A percentile compares a stretch with the other conserved stretches of the same genome.
These are phyloP conservation scores for Thielaviopsis punctulata DNA, from an alignment of 2,329 filamentous ascomycete species.

Conservation along the genomic window DNA sequence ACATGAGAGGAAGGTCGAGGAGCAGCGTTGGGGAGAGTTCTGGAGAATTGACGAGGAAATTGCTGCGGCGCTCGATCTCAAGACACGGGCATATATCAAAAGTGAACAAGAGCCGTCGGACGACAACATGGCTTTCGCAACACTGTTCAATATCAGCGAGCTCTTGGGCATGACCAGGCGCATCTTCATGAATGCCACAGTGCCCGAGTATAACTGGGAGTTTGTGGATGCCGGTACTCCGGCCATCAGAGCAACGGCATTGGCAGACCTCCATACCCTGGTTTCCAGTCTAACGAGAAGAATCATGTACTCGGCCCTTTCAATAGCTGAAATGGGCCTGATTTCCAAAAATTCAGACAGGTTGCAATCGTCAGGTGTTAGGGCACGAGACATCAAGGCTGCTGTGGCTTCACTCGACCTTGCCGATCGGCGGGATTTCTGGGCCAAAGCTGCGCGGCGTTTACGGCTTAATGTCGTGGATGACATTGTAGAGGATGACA, in stretches of 20 bases:
- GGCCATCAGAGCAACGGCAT: slow-evolving; percentile 54
- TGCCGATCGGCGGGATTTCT: slow-evolving; percentile 24
- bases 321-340: slow-evolving; percentile 52
- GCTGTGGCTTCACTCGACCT: slow-evolving; percentile 32
- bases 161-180: slow-evolving; percentile 48
- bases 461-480: slow-evolving; percentile 31
- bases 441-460: slow-evolving; percentile 31
- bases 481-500: slow-evolving; percentile 13
- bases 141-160: slow-evolving; percentile 38
- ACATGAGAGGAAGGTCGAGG: slow-evolving; percentile 43
- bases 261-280: slow-evolving; percentile 60
- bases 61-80: slow-evolving; percentile 18
- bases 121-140: slow-evolving; percentile 28
- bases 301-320: slow-evolving; percentile 51
- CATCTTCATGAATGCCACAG: slow-evolving; percentile 58
- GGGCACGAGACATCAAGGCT: slow-evolving; percentile 28
- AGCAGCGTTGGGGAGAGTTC: slow-evolving; percentile 38
- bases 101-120: slow-evolving; percentile 10
- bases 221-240: slow-evolving; percentile 42
- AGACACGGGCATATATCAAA: slow-evolving; percentile 5
- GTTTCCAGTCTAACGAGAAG: slow-evolving; percentile 50
- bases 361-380: slow-evolving; percentile 15
- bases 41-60: slow-evolving; percentile 45
- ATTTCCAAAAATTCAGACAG: slow-evolving; percentile 27
- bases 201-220: slow-evolving; percentile 50